Base-by-base conservation (phyloP, 495 filamentous ascomycete species). In the Hyaloscypha variabilis region DNA sequence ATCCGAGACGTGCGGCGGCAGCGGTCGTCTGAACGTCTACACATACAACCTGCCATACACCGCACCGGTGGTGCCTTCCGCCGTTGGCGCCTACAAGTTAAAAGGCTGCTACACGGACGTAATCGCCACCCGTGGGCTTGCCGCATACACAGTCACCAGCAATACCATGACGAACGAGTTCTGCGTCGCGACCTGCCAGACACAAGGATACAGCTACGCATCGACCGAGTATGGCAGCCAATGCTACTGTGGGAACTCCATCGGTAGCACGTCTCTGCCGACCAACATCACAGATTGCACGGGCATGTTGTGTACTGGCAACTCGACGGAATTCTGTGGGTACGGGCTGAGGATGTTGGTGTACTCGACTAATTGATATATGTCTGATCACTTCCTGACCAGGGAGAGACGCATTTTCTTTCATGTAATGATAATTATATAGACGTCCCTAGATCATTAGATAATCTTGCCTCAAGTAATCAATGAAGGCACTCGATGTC, bases 21-120 rank as follows among this genome's bases (percentile, higher is more conserved):
- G 34, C 1, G 17, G 42, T 23, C 57, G 52, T 46, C n/a, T 63
- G 26, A 63, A 36, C 31, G 31, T 63, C 52, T 88, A 69, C 34
- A 29, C n/a, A 3, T 54, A 54, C 51, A 54, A 54, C 26, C 5
- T 28, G 6, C 39, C 39, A 11, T 46, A 46, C 39, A 46, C 39
- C 4, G 1, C 39, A 46, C 4, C 39, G 17, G 39, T 46, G 19
- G 19, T 46, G 19, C 39, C 39, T 17, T 10, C 39, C 39, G 4
- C 39, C 39, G 10, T 46, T 17, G 39, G 39, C 17, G 19, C 2
- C 39, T 46, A 46, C 39, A 8, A 17, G 17, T 17, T 46, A 10
- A 46, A 46, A 46, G 39, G 39, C 39, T 46, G 39, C 39, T 46
- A 17, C 19, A 46, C 39, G 11, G 39, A 46, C 39, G 17, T 14